Conservation (phyloP, 1,284 basidiomycete genomes). For the Agroathelia rolfsii region DNA sequence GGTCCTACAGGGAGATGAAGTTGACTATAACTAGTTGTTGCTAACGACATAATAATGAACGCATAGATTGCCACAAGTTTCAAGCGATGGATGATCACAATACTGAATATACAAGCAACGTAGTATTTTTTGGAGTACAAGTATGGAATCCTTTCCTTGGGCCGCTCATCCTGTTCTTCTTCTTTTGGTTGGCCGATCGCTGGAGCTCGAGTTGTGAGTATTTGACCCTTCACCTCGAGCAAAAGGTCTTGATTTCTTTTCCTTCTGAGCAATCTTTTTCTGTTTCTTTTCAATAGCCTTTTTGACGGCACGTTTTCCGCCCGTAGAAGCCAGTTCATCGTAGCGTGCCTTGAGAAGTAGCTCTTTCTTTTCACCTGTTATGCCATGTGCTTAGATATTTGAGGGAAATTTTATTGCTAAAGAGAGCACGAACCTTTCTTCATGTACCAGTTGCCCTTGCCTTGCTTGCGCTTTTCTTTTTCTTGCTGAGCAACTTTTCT, state of each 20-base stretch:
- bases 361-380: constrained; percentile 67
- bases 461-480: constrained; percentile 59
- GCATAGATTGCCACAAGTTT: no score
- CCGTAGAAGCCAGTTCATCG: constrained; percentile 62
- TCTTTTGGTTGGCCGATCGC: no score
- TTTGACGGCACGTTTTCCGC: constrained; percentile 74
- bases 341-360: constrained; percentile 66
- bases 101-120: no score
- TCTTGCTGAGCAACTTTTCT: constrained; percentile 56
- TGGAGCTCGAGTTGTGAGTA: no score
- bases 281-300: constrained; percentile 84
- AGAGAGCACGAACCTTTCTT: constrained; percentile 68
- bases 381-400: no score
- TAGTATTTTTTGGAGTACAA: no score
- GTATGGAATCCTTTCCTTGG: no score
- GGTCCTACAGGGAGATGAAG: no score
- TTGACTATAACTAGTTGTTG: no score
- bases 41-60: no score
- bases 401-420: constrained; percentile 6
- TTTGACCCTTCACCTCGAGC: constrained; percentile 25
- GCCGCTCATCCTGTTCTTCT: no score
- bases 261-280: constrained; percentile 81
- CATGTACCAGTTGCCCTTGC: constrained; percentile 82
- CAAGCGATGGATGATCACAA: no score
- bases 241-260: constrained; percentile 78